Conservation (phyloP, 2,329 filamentous ascomycete species). For the Aureobasidium melanogenum region DNA sequence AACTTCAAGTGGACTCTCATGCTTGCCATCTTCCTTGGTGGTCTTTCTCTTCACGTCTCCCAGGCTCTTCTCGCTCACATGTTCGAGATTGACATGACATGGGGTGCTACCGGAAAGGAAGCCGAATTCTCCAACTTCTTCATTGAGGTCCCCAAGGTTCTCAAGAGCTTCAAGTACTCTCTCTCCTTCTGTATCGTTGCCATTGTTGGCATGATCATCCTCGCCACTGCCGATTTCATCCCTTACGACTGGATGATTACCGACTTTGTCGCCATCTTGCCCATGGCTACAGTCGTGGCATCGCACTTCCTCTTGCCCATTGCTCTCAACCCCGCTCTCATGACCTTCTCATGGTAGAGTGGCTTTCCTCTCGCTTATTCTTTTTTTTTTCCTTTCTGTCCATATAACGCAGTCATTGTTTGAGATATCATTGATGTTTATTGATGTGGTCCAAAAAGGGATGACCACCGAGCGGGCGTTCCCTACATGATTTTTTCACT, state of each 20-base stretch:
- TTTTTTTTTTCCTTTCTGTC: not conserved
- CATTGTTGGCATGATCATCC: slow-evolving; percentile 54
- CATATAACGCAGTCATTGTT: not conserved
- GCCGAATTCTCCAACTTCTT: slow-evolving; percentile 75
- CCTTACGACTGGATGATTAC: slow-evolving; percentile 47
- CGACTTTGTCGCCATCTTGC: slow-evolving; percentile 57
- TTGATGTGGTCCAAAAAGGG: not conserved
- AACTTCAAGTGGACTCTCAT: slow-evolving; percentile 55
- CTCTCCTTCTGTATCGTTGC: slow-evolving; percentile 53
- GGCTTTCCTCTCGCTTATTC: not conserved
- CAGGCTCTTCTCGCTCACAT: slow-evolving; percentile 74
- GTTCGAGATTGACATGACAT: slow-evolving; percentile 78
- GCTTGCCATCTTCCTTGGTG: slow-evolving; percentile 73
- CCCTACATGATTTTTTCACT: not conserved
- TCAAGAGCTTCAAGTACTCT: slow-evolving; percentile 69
- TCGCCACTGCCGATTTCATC: slow-evolving; percentile 56
- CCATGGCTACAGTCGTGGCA: slow-evolving; percentile 61
- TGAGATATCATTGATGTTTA: not conserved
- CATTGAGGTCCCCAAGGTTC: slow-evolving; percentile 69
- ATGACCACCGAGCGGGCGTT: not conserved
- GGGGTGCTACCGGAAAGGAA: slow-evolving; percentile 80
- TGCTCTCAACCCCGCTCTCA: slow-evolving; percentile 67
- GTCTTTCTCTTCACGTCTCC: slow-evolving; percentile 69
- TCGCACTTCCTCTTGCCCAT: slow-evolving; percentile 65
- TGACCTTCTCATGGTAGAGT: slow-evolving; percentile 66